phyloP scores from a whole-genome alignment of 345 rosid species.

The Citrus glauca region DNA sequence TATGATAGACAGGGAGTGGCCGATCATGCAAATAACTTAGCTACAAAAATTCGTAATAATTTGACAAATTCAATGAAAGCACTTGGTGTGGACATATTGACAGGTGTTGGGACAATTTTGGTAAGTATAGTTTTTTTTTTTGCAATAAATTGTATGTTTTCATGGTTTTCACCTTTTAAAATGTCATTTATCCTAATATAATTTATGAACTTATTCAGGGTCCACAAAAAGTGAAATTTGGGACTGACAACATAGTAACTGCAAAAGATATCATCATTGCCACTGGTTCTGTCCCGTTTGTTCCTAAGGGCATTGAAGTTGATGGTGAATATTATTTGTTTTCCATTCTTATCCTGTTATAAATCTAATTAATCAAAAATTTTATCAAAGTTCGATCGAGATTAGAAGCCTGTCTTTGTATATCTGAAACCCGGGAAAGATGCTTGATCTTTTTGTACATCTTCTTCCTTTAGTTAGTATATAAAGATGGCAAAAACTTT shows the following conservation, averaged over 20 bases:
- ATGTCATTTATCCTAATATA: conserved; percentile 1
- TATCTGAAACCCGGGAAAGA: neutral
- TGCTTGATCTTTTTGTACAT: neutral
- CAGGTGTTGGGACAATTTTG: conserved; percentile 78
- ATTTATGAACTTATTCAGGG: conserved; percentile 46
- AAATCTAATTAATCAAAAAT: neutral
- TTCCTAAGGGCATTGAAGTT: conserved; percentile 97
- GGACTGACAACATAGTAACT: conserved; percentile 63
- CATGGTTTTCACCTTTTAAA: neutral
- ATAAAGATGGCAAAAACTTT: neutral
- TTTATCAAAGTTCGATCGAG: conserved; percentile 2
- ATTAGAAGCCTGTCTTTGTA: neutral
- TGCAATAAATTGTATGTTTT: neutral
- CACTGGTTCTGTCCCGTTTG: conserved; percentile 97
- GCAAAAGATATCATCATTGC: conserved; percentile 86
- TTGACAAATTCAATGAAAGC: conserved; percentile 95
- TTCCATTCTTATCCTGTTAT: neutral
- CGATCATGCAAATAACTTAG: conserved; percentile 93
- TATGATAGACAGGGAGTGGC: conserved; percentile 96
- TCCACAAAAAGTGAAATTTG: conserved; percentile 88
- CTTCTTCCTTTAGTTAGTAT: neutral
- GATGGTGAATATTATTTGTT: conserved; percentile 56
- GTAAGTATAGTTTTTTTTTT: conserved; percentile 39
- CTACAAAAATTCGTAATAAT: conserved; percentile 81
- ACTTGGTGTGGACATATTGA: conserved; percentile 89